Evolutionary conservation across 1,284 basidiomycete species (phyloP).

Genomic region (Trichosporon inkin): DNA sequence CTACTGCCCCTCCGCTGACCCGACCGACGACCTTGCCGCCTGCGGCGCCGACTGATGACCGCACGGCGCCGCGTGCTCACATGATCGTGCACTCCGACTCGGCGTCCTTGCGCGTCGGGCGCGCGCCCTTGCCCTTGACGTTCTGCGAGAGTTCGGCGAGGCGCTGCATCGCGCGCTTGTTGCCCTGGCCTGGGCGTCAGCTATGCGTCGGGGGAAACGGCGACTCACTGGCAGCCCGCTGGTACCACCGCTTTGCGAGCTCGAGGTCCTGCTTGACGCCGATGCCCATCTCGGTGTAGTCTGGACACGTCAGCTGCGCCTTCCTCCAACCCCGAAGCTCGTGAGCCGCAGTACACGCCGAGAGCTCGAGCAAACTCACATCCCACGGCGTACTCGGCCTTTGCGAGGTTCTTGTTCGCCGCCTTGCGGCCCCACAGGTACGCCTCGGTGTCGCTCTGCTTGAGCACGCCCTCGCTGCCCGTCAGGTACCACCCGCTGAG

Average conservation of each 20-base stretch:
- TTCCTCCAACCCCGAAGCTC: too few species aligned
- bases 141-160: conserved; percentile 65
- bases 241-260: conserved; percentile 97
- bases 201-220: background rate
- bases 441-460: conserved; percentile 95
- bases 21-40: background rate
- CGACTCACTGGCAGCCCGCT: conserved; percentile 87
- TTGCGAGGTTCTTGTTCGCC: conserved; percentile 86
- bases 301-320: conserved; percentile 39
- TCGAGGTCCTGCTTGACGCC: conserved; percentile 94
- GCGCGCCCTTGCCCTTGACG: conserved; percentile 55
- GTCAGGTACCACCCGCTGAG: conserved; percentile 97
- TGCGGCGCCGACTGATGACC: too few species aligned
- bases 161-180: conserved; percentile 66
- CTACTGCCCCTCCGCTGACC: too few species aligned
- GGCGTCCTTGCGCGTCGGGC: conserved; percentile 86
- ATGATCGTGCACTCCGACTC: conserved; percentile 84
- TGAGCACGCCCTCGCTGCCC: conserved; percentile 88
- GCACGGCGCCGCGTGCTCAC: conserved; percentile 39
- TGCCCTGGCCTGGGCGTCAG: conserved; percentile 41
- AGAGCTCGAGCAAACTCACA: conserved; percentile 49
- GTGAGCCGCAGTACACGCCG: background rate
- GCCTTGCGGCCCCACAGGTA: conserved; percentile 93
- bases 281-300: conserved; percentile 97
- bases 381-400: conserved; percentile 93